Evolutionary conservation across 441 rosid species (phyloP).

Genomic region (Brassica hybrid): DNA sequence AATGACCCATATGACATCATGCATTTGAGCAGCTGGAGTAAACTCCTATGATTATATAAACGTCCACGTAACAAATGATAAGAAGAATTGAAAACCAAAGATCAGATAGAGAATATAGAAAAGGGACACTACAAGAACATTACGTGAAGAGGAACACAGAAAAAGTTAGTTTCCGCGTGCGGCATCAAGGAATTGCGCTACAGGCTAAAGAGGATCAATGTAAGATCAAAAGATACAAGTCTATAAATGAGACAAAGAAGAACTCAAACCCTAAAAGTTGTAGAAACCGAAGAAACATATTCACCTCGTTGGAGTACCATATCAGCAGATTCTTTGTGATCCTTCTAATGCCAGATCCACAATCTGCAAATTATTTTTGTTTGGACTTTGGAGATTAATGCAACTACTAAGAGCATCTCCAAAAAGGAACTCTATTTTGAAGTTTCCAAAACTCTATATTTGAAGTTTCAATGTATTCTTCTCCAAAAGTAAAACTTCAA

Average conservation of each 20-base stretch:
- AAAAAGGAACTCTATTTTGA: too few relatives aligned
- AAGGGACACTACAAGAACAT: constrained; percentile 9
- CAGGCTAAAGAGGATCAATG: constrained; percentile 98
- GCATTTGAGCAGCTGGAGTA: constrained; percentile 72
- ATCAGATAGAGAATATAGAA: not conserved
- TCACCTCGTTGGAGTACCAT: constrained; percentile 78
- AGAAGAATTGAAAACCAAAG: not conserved
- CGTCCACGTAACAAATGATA: not conserved
- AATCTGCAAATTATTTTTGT: constrained; percentile 57
- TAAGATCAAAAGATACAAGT: constrained; percentile 30
- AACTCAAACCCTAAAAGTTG: not conserved
- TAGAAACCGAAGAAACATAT: not conserved
- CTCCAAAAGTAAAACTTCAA: too few relatives aligned
- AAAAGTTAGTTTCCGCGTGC: constrained; percentile 82
- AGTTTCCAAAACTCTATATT: too few relatives aligned
- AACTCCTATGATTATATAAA: constrained; percentile 60
- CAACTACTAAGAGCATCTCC: too few relatives aligned
- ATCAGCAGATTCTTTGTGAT: constrained; percentile 85
- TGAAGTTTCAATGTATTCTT: too few relatives aligned
- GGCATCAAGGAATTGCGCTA: constrained; percentile 80
- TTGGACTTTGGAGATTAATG: too few relatives aligned
- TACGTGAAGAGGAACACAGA: constrained; percentile 88
- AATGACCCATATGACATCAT: constrained; percentile 97
- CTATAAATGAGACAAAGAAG: not conserved
- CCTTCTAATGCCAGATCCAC: constrained; percentile 95